A percentile compares a stretch with the other conserved stretches of the same genome.
Evolutionary conservation across 805 yeast genomes (phyloP).

Genomic region (Yarrowia sp.): DNA sequence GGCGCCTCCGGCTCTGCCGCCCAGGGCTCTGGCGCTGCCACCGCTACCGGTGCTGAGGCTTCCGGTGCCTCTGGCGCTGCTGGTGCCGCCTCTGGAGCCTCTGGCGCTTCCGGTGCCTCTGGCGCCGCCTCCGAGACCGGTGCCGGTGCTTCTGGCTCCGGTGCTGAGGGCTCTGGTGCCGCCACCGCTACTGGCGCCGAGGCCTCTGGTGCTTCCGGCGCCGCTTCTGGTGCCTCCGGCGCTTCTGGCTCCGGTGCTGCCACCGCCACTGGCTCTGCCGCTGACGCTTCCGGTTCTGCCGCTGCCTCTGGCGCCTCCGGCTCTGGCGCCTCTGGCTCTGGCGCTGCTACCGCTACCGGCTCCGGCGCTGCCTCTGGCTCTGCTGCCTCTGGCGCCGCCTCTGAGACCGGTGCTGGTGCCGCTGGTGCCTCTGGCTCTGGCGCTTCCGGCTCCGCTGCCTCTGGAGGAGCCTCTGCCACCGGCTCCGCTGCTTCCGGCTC

Average conservation of each 20-base stretch:
- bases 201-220: not conserved
- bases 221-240: not conserved
- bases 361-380: not conserved
- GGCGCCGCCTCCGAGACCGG: not conserved
- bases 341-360: not conserved
- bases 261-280: conserved; percentile 12
- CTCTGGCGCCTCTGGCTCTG: not conserved
- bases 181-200: not conserved
- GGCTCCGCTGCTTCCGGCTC: not conserved
- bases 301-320: conserved; percentile 13
- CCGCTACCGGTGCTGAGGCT: not conserved
- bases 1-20: not conserved
- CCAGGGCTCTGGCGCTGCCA: not conserved
- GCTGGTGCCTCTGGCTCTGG: not conserved
- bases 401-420: not conserved
- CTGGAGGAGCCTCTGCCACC: not conserved
- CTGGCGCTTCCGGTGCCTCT: not conserved
- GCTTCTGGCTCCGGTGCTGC: not conserved
- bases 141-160: not conserved
- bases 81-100: conserved; percentile 22
- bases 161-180: not conserved
- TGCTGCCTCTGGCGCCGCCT: not conserved
- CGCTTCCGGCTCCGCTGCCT: not conserved
- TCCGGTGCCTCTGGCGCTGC: not conserved
- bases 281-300: not conserved